Evolutionary conservation across 2,329 filamentous ascomycete genomes (phyloP), one percentile per base, ranked within the genome.

Genomic region (Aspergillus bombycis): DNA sequence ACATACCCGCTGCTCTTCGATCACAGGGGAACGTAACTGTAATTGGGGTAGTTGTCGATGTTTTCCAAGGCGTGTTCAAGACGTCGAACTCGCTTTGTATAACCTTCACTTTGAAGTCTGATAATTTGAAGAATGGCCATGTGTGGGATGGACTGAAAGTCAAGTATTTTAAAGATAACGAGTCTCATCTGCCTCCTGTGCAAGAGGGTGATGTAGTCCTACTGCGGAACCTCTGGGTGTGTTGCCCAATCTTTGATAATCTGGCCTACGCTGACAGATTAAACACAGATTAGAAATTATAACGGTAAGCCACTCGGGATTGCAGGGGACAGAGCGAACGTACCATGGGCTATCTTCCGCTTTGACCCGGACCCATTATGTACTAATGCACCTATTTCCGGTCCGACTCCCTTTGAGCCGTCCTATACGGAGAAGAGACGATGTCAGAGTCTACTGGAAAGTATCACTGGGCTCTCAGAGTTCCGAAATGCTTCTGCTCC

Each of bases 1-100:
- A 78, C 48, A 76, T 86, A 75, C 83, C 68, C 71, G 78, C 65
- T 74, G 88, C 64, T 76, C 84, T 57, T 23, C 72, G 75, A 28
- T 61, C 76, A 53, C 54, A 67, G 10, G 68, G 30, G 66, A 72
- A 32, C 7, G 80, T 89, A 66, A 89, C 82, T 76, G 78, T 95
- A 46, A 84, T 93, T 57, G 93, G 92, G 1, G 77, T 94, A 5
- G 85, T 94, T 4, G 86, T 87, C 58, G 91, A 94, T 69, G 84
- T 83, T 56, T 83, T 86, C 62, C 76, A 50, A 8, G 58, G 82
- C 0, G 85, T 87, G 1, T 81, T 80, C 0, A 61, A 74, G 12
- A 88, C 88, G 1, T 79, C 65, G 60, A 83, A 85, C 26, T 71
- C 74, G 28, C 89, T 91, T 83, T 90, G 89, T 75, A 85, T 84